Base-by-base conservation (phyloP, 257 asterid species). In the Lycium ferocissimum region DNA sequence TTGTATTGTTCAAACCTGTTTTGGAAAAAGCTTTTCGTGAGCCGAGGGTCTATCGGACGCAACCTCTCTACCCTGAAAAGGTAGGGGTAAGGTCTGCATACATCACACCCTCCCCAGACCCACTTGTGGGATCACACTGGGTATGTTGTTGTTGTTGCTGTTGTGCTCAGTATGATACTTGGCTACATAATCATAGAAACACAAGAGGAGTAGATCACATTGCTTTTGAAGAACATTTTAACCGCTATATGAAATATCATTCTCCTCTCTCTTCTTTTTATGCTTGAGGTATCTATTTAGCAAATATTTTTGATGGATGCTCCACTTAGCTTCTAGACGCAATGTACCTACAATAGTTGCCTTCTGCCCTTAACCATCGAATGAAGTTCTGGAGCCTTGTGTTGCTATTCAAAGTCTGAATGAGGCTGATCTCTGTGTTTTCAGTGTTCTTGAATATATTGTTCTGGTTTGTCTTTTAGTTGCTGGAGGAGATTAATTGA, bases 161-260 rank as follows among this genome's bases (percentile, higher is more conserved):
- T 76, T 49, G 81, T 26, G 63, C 45, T 76, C 81, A 14, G 14
- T 13, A 26, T 51, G 63, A 76, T 76, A 76, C 63, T 22, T 22
- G 81, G 40, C 3, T 9, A 26, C 45, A 51, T 53, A 76, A 26
- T 53, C 82, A 76, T 76, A 76, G 82, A 26, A 51, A 13, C 45
- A 51, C 63, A 49, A 76, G 62, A 76, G 82, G 82, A 56, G 61
- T 51, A 13, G 65, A 8, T 53, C 82, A 14, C 63, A 76, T 76
- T 76, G 26, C 3, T 76, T 33, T 54, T 7, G 9, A 51, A 22
- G 8, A 75, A 75, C 5, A 49, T 76, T 75, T 13, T 53, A 76
- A 76, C 65, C 0, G 2, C 65, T 76, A 6, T 51, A 7, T 7
- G 11, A 76, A 8, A 5, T 59, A 53, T 13, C 26, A 51, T 76